These are phyloP conservation scores for Alternaria brassicicola DNA, from an alignment of 2,329 filamentous ascomycete genomes.

Conservation along the genomic window DNA sequence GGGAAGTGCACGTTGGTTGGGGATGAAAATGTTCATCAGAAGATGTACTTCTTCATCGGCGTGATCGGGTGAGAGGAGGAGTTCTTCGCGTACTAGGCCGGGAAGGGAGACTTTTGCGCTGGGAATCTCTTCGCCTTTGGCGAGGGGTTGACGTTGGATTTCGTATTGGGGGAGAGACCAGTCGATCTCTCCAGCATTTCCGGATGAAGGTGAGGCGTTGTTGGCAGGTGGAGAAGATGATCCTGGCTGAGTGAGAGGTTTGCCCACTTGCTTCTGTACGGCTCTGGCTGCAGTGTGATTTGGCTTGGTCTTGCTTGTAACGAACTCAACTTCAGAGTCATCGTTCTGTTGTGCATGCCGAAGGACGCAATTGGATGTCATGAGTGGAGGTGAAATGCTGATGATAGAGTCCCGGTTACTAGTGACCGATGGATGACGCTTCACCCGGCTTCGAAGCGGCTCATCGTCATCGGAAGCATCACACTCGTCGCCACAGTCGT, in stretches of 20 bases:
- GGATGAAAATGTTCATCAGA: constrained; percentile 38
- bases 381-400: neutral
- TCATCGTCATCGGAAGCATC: constrained; percentile 26
- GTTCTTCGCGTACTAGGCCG: constrained; percentile 44
- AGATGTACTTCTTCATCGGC: constrained; percentile 32
- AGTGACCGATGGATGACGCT: constrained; percentile 11
- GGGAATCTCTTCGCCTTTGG: constrained; percentile 15
- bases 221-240: neutral
- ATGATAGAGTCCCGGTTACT: constrained; percentile 6
- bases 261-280: neutral
- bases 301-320: constrained; percentile 3
- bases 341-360: neutral
- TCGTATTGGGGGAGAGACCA: constrained; percentile 32
- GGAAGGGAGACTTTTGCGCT: constrained; percentile 46
- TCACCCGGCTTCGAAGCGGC: constrained; percentile 18
- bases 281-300: neutral
- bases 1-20: constrained; percentile 25
- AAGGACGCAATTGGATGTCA: neutral
- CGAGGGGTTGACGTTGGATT: constrained; percentile 15
- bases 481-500: neutral
- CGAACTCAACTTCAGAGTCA: constrained; percentile 6
- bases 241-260: neutral
- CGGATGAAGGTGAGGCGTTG: neutral
- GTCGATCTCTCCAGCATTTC: constrained; percentile 3
- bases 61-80: constrained; percentile 37